These are phyloP conservation scores for Scutellaria galericulata DNA, from an alignment of 257 asterid genomes.

Conservation along the genomic window DNA sequence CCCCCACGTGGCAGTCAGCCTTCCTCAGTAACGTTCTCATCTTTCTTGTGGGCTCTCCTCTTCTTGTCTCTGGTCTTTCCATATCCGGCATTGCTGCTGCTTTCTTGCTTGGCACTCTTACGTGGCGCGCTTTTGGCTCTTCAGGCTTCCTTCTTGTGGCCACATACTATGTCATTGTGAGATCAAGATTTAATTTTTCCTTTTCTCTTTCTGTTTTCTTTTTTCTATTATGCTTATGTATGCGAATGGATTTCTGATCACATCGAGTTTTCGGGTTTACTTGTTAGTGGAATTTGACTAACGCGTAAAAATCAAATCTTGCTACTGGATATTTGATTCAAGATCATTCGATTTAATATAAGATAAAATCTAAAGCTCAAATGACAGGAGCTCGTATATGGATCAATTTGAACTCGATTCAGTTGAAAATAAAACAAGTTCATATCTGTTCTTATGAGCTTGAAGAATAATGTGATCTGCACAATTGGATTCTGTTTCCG, in stretches of 20 bases:
- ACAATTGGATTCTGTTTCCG: background rate
- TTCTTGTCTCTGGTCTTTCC: constrained; percentile 77
- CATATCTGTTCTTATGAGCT: background rate
- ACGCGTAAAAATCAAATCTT: background rate
- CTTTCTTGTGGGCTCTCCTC: constrained; percentile 71
- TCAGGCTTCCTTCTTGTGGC: constrained; percentile 89
- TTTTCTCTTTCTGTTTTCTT: background rate
- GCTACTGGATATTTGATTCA: background rate
- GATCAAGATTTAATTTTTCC: background rate
- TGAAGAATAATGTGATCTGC: background rate
- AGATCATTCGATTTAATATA: background rate
- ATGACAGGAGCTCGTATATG: no score
- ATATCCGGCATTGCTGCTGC: constrained; percentile 79
- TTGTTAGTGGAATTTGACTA: background rate
- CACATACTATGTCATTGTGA: constrained; percentile 77
- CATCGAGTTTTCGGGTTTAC: background rate
- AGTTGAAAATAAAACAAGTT: background rate
- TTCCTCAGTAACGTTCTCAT: constrained; percentile 58
- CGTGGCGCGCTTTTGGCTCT: constrained; percentile 92
- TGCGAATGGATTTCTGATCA: background rate
- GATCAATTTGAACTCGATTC: background rate
- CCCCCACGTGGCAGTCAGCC: constrained; percentile 88
- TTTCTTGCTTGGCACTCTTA: constrained; percentile 86
- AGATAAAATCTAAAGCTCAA: background rate
- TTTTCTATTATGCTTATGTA: background rate